Evolutionary conservation across 306 rosid species (phyloP).

Genomic region (Calophaca sinica): DNA sequence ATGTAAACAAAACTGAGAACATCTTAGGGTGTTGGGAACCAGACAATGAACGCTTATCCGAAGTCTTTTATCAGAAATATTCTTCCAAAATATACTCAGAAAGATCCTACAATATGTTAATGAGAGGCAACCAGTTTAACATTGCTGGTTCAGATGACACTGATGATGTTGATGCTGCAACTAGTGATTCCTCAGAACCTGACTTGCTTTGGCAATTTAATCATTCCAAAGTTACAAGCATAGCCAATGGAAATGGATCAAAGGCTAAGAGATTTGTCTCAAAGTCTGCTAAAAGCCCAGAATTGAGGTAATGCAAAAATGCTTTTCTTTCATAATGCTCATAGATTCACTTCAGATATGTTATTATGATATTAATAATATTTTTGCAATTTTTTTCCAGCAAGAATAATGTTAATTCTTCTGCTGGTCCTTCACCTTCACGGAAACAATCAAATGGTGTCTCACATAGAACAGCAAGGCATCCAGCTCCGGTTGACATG

Average conservation of each 20-base stretch:
- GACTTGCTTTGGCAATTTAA: conserved; percentile 95
- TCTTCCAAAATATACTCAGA: conserved; percentile 73
- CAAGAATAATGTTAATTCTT: conserved; percentile 58
- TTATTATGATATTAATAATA: conserved; percentile 6
- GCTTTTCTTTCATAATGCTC: background rate
- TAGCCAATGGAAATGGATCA: conserved; percentile 63
- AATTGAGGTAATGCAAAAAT: conserved; percentile 64
- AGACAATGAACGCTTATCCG: conserved; percentile 71
- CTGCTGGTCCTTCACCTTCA: conserved; percentile 82
- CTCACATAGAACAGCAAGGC: conserved; percentile 69
- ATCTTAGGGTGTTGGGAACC: conserved; percentile 77
- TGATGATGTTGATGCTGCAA: conserved; percentile 90
- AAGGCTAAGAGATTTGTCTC: conserved; percentile 57
- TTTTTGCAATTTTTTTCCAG: conserved; percentile 52
- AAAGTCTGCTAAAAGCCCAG: conserved; percentile 68
- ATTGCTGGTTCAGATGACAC: conserved; percentile 69
- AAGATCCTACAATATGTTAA: conserved; percentile 68
- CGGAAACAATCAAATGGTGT: conserved; percentile 69
- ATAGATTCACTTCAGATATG: background rate
- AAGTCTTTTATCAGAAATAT: conserved; percentile 80
- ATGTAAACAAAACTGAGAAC: conserved; percentile 61
- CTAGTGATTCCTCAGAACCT: conserved; percentile 93
- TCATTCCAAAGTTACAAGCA: conserved; percentile 64
- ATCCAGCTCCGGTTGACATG: conserved; percentile 72
- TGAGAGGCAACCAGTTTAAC: conserved; percentile 66